A percentile compares a stretch with the other conserved stretches of the same genome.
These are phyloP conservation scores for Cokeromyces recurvatus DNA, from an alignment of 371 early-diverging fungal species.

Conservation along the genomic window DNA sequence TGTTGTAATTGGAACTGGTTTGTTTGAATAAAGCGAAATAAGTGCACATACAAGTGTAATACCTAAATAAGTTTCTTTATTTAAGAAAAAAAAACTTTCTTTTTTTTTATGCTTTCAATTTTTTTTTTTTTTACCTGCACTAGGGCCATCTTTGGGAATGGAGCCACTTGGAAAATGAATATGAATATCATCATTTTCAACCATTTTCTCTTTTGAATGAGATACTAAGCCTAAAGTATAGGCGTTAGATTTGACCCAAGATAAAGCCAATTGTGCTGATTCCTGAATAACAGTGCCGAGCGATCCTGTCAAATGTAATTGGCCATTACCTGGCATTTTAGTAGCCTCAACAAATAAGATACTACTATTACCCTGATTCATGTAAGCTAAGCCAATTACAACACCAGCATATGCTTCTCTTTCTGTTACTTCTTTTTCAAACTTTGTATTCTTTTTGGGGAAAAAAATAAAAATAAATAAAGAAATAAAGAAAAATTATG, in stretches of 20 bases:
- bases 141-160: constrained; percentile 82
- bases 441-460: constrained; percentile 9
- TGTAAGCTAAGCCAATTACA: constrained; percentile 82
- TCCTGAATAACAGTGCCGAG: constrained; percentile 79
- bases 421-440: constrained; percentile 63
- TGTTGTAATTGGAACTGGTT: constrained; percentile 45
- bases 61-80: no score
- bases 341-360: constrained; percentile 80
- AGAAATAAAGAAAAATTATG: not conserved
- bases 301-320: constrained; percentile 71
- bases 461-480: not conserved
- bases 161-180: constrained; percentile 84
- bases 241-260: constrained; percentile 76
- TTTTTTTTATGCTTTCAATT: not conserved
- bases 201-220: constrained; percentile 31
- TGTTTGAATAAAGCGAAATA: constrained; percentile 67
- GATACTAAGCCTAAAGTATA: constrained; percentile 43
- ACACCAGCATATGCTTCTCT: constrained; percentile 66
- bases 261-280: constrained; percentile 75
- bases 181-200: constrained; percentile 60
- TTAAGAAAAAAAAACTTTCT: not conserved
- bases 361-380: constrained; percentile 68
- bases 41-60: constrained; percentile 74
- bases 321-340: constrained; percentile 70
- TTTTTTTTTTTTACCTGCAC: constrained; percentile 17